A percentile compares a stretch with the other conserved stretches of the same genome.
phyloP scores from a whole-genome alignment of 2,329 filamentous ascomycete genomes.

The Hymenoscyphus linearis region DNA sequence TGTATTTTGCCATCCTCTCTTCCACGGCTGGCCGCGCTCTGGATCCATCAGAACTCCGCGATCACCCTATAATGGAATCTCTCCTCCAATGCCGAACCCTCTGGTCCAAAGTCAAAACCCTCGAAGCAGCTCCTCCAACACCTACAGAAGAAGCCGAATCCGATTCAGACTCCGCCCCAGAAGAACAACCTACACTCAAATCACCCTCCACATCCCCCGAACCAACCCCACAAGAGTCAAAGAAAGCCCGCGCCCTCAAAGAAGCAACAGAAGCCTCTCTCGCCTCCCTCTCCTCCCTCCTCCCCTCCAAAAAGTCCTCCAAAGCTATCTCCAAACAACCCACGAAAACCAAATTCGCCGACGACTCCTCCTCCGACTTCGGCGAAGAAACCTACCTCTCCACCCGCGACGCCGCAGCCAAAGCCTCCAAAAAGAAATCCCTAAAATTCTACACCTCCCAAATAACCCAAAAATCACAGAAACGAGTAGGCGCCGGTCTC shows the following conservation, averaged over 20 bases:
- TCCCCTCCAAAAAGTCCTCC: conserved; percentile 18
- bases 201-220: conserved; percentile 26
- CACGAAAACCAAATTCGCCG: conserved; percentile 44
- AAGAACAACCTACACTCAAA: neutral
- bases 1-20: conserved; percentile 93
- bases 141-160: conserved; percentile 30
- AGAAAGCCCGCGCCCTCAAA: conserved; percentile 31
- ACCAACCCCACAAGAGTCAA: conserved; percentile 35
- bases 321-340: conserved; percentile 33
- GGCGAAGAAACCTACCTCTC: conserved; percentile 78
- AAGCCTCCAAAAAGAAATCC: conserved; percentile 83
- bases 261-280: conserved; percentile 34
- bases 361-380: conserved; percentile 62
- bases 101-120: conserved; percentile 68
- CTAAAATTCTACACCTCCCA: conserved; percentile 98
- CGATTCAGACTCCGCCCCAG: conserved; percentile 10
- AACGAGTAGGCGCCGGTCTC: conserved; percentile 66
- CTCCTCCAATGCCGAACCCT: conserved; percentile 73
- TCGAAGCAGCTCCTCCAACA: conserved; percentile 40
- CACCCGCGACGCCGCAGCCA: conserved; percentile 69
- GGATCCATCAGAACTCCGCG: conserved; percentile 72
- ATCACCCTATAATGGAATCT: conserved; percentile 87
- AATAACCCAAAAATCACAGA: conserved; percentile 90
- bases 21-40: conserved; percentile 64
- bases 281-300: conserved; percentile 39